Evolutionary conservation across 1,284 basidiomycete genomes (phyloP), one percentile per base, ranked within the genome.

Genomic region (Sphaerobolus stellatus): DNA sequence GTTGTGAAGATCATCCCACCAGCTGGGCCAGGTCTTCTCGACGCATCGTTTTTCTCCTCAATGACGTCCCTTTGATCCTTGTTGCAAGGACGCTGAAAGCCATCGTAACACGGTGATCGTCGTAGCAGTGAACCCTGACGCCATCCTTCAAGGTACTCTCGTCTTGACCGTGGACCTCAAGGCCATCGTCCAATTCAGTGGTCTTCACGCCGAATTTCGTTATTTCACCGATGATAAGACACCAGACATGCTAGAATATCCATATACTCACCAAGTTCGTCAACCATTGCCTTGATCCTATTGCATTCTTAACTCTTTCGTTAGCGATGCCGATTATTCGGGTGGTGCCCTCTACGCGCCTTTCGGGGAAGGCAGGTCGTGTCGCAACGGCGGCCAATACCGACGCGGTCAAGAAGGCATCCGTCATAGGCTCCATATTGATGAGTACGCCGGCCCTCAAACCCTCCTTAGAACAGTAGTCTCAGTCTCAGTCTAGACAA

Each of bases 371-470:
- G 13, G 77, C 75, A 46, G 75, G 83, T 13, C 76, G 74, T 31
- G 73, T 75, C 0, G 93, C 92, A 22, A 96, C 90, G 52, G 96
- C 95, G 48, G 94, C 93, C 16, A 99, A 76, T 2, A 90, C 94
- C 7, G 85, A 89, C 1, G 96, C 96, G 1, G 95, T 98, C 70
- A 99, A 81, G 78, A 99, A 99, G 5, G 95, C 96, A 69, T 99
- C 96, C 9, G 97, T 99, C 96, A 99, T 99, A n/a, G 90, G 86
- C 73, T 98, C 94, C 97, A 99, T 99, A 68, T 99, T 94, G 24
- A 98, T 85, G 61, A 87, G 80, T 34, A 92, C 92, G 49, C 98
- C 80, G 6, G 92, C 91, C 58, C 85, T 84, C 45, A n/a, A n/a
- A 75, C 2, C 94, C 92, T 20, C 86, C 71, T 1, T n/a, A n/a